Evolutionary conservation across 2,329 filamentous ascomycete species (phyloP), one percentile per base, ranked within the genome.

Genomic region (Colletotrichum coccodes): DNA sequence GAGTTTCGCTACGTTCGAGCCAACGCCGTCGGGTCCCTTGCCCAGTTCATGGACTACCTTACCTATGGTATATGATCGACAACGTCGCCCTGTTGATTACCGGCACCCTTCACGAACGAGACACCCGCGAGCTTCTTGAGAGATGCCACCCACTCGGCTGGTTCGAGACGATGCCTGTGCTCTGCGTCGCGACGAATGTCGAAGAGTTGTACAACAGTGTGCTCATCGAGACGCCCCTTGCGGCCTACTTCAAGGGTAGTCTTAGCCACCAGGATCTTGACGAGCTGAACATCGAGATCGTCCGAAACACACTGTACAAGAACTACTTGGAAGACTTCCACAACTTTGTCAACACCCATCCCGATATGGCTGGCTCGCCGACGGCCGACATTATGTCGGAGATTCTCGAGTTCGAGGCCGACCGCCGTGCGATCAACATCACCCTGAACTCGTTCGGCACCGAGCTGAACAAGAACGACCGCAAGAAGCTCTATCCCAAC

Each of bases 41-140:
- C 95, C 71, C 94, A 94, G 79, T 99, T 99, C 81, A 94, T 99
- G 89, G 94, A 98, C 81, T 99, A 97, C 82, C 86, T 99, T 70
- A 99, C 96, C 1, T 99, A 99, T 80, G 95, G 95, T 99, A 99
- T 87, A 99, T 99, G 96, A 99, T 99, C 82, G 96, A 99, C 84
- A 99, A 99, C 76, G 94, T 99, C 60, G 96, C 97, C 44, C 91
- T 99, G 46, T 90, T 99, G 76, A 99, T 99, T 81, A 99, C 96
- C 26, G 96, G 96, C 71, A 99, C 96, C 14, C 89, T 99, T 34
- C 96, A 99, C 83, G 97, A 99, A 84, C 90, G 96, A 79, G 96
- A 99, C 80, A 99, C 96, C 4, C 91, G 95, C 69, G 96, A 99
- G 83, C 89, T 99, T 71, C 85, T 99, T 61, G 96, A 98, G 78